A percentile compares a stretch with the other conserved stretches of the same genome.
Conservation (phyloP, 1,284 basidiomycete genomes). For the Leccinum ponderosum region DNA sequence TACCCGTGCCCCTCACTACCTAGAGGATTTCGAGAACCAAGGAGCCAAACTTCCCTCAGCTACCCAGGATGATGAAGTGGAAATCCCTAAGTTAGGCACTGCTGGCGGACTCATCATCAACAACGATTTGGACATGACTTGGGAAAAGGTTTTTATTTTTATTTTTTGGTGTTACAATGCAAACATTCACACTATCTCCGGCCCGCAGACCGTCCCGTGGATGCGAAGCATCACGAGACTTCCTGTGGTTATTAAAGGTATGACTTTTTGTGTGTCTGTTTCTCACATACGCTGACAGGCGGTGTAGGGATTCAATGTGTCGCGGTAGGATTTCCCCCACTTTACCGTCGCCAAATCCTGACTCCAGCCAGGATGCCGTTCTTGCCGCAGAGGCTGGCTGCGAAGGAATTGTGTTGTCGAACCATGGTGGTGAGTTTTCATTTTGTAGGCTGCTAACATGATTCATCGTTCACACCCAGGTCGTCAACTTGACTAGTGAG, state of each 20-base stretch:
- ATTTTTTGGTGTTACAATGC: neutral
- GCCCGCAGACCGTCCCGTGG: constrained; percentile 72
- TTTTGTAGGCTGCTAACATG: constrained; percentile 2
- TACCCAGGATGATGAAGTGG: constrained; percentile 34
- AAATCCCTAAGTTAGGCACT: constrained; percentile 53
- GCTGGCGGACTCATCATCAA: constrained; percentile 64
- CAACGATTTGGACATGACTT: constrained; percentile 73
- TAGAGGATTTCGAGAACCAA: constrained; percentile 59
- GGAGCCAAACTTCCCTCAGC: constrained; percentile 20
- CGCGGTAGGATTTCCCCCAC: constrained; percentile 43
- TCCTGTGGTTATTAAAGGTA: constrained; percentile 84
- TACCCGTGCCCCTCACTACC: constrained; percentile 59
- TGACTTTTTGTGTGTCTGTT: constrained; percentile 3
- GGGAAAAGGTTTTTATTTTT: constrained; percentile 51
- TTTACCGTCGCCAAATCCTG: constrained; percentile 2
- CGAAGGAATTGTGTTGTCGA: constrained; percentile 87
- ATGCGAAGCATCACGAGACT: constrained; percentile 71
- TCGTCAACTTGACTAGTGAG: constrained; percentile 81
- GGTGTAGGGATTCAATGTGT: constrained; percentile 70
- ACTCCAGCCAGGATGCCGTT: constrained; percentile 67
- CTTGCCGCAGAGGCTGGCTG: constrained; percentile 86
- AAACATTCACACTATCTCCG: constrained; percentile 11
- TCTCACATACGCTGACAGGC: constrained; percentile 7
- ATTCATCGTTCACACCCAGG: constrained; percentile 39
- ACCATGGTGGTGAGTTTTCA: constrained; percentile 76